These are phyloP conservation scores for Plectosphaerella plurivora DNA, from an alignment of 2,329 filamentous ascomycete species.

Conservation along the genomic window DNA sequence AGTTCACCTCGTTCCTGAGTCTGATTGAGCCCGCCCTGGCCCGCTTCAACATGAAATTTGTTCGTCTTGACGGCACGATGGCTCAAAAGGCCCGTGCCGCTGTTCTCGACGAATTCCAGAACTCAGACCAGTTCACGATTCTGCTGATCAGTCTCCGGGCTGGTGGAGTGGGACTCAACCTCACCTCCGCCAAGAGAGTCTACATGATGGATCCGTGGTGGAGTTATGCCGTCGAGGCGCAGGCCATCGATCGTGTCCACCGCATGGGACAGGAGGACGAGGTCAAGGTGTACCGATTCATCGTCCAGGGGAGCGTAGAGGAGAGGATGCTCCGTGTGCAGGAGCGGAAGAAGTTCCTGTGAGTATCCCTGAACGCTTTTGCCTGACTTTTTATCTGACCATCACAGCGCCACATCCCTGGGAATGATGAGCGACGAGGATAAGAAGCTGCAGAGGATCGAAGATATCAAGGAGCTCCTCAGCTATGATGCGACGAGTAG, in stretches of 20 bases:
- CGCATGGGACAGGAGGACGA: constrained; percentile 89
- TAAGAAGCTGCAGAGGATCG: constrained; percentile 82
- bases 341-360: constrained; percentile 94
- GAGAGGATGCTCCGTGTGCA: constrained; percentile 92
- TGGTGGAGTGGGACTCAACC: constrained; percentile 88
- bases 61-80: constrained; percentile 92
- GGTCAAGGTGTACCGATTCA: constrained; percentile 82
- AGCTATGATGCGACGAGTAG: constrained; percentile 41
- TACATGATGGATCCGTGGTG: constrained; percentile 99
- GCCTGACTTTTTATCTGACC: background rate
- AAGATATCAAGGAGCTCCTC: constrained; percentile 89
- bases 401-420: constrained; percentile 74
- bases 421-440: constrained; percentile 96
- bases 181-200: constrained; percentile 83
- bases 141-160: constrained; percentile 82
- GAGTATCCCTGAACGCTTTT: constrained; percentile 35
- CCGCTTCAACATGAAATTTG: constrained; percentile 66
- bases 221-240: constrained; percentile 94
- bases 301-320: constrained; percentile 88
- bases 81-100: constrained; percentile 76
- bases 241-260: constrained; percentile 96
- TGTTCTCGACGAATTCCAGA: constrained; percentile 69
- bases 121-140: constrained; percentile 60
- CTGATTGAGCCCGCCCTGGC: constrained; percentile 80
- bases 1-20: constrained; percentile 94